phyloP scores from a whole-genome alignment of 2,329 filamentous ascomycete species.

The Ophiocordyceps camponoti-saundersi region DNA sequence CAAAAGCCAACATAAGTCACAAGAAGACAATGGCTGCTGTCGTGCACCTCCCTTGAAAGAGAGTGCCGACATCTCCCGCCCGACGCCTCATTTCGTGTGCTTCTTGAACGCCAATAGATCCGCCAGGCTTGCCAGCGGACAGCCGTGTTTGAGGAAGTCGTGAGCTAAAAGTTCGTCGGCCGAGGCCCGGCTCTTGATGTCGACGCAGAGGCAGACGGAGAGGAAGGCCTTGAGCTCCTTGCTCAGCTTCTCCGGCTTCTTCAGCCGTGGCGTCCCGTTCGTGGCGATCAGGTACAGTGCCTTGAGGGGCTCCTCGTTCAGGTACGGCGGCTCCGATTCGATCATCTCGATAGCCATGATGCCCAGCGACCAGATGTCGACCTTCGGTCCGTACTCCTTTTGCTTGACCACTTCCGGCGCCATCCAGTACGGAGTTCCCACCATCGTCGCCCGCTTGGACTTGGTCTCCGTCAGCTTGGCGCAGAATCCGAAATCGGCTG shows the following conservation, averaged over 20 bases:
- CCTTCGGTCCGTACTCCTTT: conserved; percentile 96
- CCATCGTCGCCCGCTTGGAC: conserved; percentile 96
- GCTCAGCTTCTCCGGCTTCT: conserved; percentile 95
- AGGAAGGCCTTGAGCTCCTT: conserved; percentile 97
- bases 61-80: no score
- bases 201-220: conserved; percentile 89
- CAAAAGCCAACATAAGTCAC: neutral
- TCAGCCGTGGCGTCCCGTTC: conserved; percentile 87
- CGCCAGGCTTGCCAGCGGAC: conserved; percentile 63
- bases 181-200: conserved; percentile 86
- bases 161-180: conserved; percentile 79
- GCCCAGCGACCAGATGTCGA: conserved; percentile 96
- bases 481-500: conserved; percentile 97
- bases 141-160: conserved; percentile 89
- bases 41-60: neutral
- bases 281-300: conserved; percentile 95
- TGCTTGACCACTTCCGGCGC: conserved; percentile 98
- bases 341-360: conserved; percentile 99
- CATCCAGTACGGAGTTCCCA: conserved; percentile 99
- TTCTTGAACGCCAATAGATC: conserved; percentile 82
- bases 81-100: conserved; percentile 36
- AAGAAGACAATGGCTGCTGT: neutral
- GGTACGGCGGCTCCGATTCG: conserved; percentile 91
- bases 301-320: conserved; percentile 95
- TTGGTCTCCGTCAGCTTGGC: conserved; percentile 95